Percentiles rank a stretch among this genome's conserved stretches.
These are phyloP conservation scores for Penicillium hesseltinei DNA, from an alignment of 2,329 filamentous ascomycete genomes.

Conservation along the genomic window DNA sequence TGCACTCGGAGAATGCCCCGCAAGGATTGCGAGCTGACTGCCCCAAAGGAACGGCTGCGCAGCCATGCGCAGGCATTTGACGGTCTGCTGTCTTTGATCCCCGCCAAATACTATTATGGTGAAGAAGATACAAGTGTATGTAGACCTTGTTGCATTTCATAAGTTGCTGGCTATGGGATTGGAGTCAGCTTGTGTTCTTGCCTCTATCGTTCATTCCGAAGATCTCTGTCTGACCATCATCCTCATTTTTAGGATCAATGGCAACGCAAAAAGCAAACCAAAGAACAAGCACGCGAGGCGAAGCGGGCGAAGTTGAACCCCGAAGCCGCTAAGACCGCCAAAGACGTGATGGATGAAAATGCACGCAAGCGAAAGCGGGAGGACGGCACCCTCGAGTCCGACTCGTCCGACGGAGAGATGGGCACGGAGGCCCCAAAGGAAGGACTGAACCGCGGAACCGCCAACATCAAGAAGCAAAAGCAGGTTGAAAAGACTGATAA, in stretches of 20 bases:
- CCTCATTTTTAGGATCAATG: constrained; percentile 71
- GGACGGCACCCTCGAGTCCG: constrained; percentile 54
- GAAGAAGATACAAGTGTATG: constrained; percentile 74
- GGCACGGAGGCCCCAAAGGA: constrained; percentile 56
- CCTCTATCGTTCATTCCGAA: constrained; percentile 9
- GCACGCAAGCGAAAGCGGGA: constrained; percentile 74
- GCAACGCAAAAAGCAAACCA: constrained; percentile 93
- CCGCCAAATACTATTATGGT: constrained; percentile 86
- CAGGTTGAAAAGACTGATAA: constrained; percentile 37
- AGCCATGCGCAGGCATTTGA: constrained; percentile 73
- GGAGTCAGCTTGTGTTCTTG: constrained; percentile 12
- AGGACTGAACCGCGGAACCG: constrained; percentile 54
- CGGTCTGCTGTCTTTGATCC: constrained; percentile 81
- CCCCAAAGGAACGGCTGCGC: constrained; percentile 47
- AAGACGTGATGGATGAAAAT: constrained; percentile 90
- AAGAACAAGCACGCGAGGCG: constrained; percentile 77
- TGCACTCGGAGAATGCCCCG: constrained; percentile 17
- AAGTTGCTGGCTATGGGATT: neutral
- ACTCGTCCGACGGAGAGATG: constrained; percentile 48
- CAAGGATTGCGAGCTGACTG: constrained; percentile 23
- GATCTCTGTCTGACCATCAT: constrained; percentile 15
- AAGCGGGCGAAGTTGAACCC: constrained; percentile 89
- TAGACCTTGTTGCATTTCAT: constrained; percentile 28
- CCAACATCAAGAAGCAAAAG: constrained; percentile 56
- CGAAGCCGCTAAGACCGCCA: constrained; percentile 83